Evolutionary conservation across 139 green algal genomes (phyloP), one percentile per base, ranked within the genome.

Genomic region (Chlamydomonas incerta): DNA sequence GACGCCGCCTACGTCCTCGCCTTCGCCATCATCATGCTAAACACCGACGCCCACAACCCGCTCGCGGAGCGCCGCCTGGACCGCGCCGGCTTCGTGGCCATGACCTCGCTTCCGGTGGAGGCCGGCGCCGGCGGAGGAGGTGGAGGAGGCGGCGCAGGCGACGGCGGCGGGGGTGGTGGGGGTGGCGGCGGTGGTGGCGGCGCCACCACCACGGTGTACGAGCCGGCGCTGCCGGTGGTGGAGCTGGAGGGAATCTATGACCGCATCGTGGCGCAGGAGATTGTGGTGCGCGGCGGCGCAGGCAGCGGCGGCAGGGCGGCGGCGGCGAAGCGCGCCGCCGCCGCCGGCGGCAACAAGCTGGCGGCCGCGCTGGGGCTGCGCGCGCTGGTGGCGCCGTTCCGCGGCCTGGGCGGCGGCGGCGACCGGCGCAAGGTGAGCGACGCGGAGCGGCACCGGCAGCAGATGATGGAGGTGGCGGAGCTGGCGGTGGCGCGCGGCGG

Each of bases 11-110:
- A 99, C 87, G 76, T 98, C 66, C 91, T 99, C 46, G 86, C 94
- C 10, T 99, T 98, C 81, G 94, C 96, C 33, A 93, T 97, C 55
- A 98, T 99, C 91, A 99, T 99, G 96, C 95, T 99, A 72, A 98
- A 98, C 93, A 99, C 96, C 8, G 96, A 99, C 80, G 95, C 95
- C 5, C 96, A 99, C 94, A 98, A 98, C 88, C 96, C 96, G 6
- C 91, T 96, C 82, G 96, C 95, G n/a, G 95, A 98, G 81, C 91
- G 94, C 20, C 93, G 95, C 37, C 92, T 99, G 81, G 88, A 67
- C 34, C 81, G 87, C 57, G 88, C 91, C 18, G 94, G 97, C 79
- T 98, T 98, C 89, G 93, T 98, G 73, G 82, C 85, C 50, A 98
- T 98, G 96, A 94, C 93, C 77, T 79, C n/a, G 17, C 31, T 74